Evolutionary conservation across 805 yeast genomes (phyloP), one percentile per base, ranked within the genome.

Genomic region (Schwanniomyces occidentalis): DNA sequence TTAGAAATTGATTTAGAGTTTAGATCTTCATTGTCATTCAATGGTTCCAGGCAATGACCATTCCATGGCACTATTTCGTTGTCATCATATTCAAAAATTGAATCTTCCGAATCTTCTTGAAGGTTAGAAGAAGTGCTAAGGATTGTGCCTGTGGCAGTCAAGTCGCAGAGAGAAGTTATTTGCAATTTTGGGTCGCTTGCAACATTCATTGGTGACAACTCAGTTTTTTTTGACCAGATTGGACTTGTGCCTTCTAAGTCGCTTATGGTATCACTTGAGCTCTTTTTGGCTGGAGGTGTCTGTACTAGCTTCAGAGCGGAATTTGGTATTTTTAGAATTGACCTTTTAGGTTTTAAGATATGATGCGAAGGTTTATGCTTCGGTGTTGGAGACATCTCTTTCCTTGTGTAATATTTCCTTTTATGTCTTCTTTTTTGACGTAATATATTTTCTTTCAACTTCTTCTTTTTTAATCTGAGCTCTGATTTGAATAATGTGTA

Each of bases 281-380:
- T 10, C 23, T 21, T 21, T 21, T 21, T 21, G 23, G 8, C 8
- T 10, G 29, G 29, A 13, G 8, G n/a, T n/a, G n/a, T n/a, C n/a
- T n/a, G n/a, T n/a, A n/a, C n/a, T n/a, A n/a, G n/a, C 7, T 9
- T 9, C 22, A 8, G 22, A 9, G 22, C 7, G 7, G 22, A 20
- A 20, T 20, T 10, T 16, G 28, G 13, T 12, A 46, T 35, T 46
- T 67, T 67, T 32, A 68, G 45, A n/a, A 68, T 68, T n/a, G 69
- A 63, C 24, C 58, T 49, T 42, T 63, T 63, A 1, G 74, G 74
- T 44, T 64, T 59, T 23, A 68, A 47, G 2, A 52, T 58, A 32
- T 63, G 66, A 45, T 68, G 74, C 18, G 65, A 62, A 4, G 74
- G 74, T 36, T 58, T 56, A 38, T 65, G 70, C 33, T 65, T 66